phyloP scores from a whole-genome alignment of 2,329 filamentous ascomycete genomes.

The Ophiostoma sp. region DNA sequence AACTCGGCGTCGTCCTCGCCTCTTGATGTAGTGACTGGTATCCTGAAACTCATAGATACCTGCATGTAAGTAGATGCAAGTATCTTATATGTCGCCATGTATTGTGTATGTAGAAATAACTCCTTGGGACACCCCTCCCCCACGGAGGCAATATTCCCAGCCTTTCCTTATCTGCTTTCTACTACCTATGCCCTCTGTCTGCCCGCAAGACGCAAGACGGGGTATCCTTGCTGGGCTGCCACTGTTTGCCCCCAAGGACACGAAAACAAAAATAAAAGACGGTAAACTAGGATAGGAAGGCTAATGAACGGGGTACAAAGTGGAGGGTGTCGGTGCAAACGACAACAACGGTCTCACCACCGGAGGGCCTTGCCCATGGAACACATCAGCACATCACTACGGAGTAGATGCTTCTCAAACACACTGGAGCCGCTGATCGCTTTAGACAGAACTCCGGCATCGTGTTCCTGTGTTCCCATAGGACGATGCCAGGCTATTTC shows the following conservation, averaged over 20 bases:
- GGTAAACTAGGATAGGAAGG: neutral
- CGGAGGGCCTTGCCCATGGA: conserved; percentile 7
- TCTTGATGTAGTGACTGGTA: neutral
- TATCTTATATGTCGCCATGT: neutral
- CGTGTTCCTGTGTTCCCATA: neutral
- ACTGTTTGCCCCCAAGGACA: neutral
- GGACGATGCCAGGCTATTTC: neutral
- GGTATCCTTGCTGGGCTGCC: neutral
- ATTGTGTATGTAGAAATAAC: neutral
- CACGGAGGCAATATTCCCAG: neutral
- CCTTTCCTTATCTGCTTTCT: neutral
- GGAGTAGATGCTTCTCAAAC: neutral
- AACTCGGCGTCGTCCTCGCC: neutral
- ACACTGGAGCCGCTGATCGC: neutral
- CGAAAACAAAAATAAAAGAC: neutral
- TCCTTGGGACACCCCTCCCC: neutral
- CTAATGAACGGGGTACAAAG: neutral
- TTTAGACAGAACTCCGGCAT: neutral
- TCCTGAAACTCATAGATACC: neutral
- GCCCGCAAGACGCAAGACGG: neutral
- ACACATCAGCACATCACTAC: neutral
- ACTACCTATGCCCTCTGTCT: neutral
- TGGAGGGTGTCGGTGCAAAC: neutral
- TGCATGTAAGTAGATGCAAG: neutral
- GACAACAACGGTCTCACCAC: conserved; percentile 9